These are phyloP conservation scores for Paecilomyces variotii DNA, from an alignment of 2,329 filamentous ascomycete species.

Conservation along the genomic window DNA sequence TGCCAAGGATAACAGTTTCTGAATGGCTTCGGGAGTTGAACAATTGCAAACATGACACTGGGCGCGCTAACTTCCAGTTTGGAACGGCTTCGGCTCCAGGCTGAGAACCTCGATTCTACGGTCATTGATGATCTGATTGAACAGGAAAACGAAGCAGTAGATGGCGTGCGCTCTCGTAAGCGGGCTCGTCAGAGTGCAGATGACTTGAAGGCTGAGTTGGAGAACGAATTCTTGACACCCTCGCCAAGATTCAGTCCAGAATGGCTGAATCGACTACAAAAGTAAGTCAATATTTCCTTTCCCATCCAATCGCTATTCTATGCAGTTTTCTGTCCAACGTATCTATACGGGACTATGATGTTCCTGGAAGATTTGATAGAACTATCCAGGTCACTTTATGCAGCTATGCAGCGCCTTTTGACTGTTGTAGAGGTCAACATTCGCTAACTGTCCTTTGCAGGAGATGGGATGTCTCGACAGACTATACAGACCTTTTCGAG, in stretches of 20 bases:
- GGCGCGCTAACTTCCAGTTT: slow-evolving; percentile 20
- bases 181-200: slow-evolving; percentile 42
- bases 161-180: slow-evolving; percentile 34
- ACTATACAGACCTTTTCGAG: slow-evolving; percentile 77
- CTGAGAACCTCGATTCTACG: slow-evolving; percentile 13
- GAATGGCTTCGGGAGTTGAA: neutral
- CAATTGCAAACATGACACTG: slow-evolving; percentile 11
- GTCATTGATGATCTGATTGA: slow-evolving; percentile 21
- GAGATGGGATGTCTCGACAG: slow-evolving; percentile 72
- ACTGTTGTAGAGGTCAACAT: neutral
- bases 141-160: slow-evolving; percentile 20
- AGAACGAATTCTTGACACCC: slow-evolving; percentile 70
- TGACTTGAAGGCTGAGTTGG: slow-evolving; percentile 62
- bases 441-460: slow-evolving; percentile 19
- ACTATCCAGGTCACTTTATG: neutral
- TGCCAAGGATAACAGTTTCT: neutral
- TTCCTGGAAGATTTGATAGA: neutral
- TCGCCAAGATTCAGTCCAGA: slow-evolving; percentile 69
- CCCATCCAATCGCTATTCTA: neutral
- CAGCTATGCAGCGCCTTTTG: neutral
- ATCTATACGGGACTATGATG: neutral
- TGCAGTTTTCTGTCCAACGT: neutral
- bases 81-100: slow-evolving; percentile 18
- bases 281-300: slow-evolving; percentile 37
- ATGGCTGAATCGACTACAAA: slow-evolving; percentile 85